A percentile compares a stretch with the other conserved stretches of the same genome.
Evolutionary conservation across 2,329 filamentous ascomycete genomes (phyloP).

Genomic region (Trichoderma sp.): DNA sequence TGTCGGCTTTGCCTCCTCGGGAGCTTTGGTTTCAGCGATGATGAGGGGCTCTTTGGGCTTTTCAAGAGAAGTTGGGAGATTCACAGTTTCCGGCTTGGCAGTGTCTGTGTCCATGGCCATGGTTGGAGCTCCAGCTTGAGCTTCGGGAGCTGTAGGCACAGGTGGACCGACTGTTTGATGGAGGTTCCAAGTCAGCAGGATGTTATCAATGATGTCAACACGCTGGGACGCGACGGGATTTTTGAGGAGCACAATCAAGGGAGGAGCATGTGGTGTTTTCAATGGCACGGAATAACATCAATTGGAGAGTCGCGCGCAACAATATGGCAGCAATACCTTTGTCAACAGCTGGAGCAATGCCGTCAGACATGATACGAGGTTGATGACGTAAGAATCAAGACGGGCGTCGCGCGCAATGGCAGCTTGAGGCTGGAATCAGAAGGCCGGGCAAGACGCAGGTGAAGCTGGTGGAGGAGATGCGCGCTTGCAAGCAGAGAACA

Average conservation of each 20-base stretch:
- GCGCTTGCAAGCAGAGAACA: neutral
- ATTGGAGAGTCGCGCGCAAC: neutral
- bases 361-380: slow-evolving; percentile 35
- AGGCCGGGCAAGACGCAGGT: neutral
- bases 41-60: slow-evolving; percentile 5
- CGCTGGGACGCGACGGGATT: neutral
- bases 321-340: slow-evolving; percentile 31
- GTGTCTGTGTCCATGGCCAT: slow-evolving; percentile 28
- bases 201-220: neutral
- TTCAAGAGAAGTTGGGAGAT: slow-evolving; percentile 21
- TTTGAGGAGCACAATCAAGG: neutral
- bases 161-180: slow-evolving; percentile 30
- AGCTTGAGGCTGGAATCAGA: neutral
- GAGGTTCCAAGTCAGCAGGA: slow-evolving; percentile 11
- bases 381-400: slow-evolving; percentile 32
- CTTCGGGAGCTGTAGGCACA: slow-evolving; percentile 30
- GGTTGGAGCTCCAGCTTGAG: slow-evolving; percentile 29
- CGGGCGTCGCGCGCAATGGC: neutral
- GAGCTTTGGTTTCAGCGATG: slow-evolving; percentile 7
- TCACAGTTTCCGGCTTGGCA: slow-evolving; percentile 19
- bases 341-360: slow-evolving; percentile 35
- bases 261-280: neutral
- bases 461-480: neutral
- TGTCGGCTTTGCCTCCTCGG: neutral
- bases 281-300: neutral